phyloP scores from a whole-genome alignment of 2,329 filamentous ascomycete species.

The Penicillium sp. region DNA sequence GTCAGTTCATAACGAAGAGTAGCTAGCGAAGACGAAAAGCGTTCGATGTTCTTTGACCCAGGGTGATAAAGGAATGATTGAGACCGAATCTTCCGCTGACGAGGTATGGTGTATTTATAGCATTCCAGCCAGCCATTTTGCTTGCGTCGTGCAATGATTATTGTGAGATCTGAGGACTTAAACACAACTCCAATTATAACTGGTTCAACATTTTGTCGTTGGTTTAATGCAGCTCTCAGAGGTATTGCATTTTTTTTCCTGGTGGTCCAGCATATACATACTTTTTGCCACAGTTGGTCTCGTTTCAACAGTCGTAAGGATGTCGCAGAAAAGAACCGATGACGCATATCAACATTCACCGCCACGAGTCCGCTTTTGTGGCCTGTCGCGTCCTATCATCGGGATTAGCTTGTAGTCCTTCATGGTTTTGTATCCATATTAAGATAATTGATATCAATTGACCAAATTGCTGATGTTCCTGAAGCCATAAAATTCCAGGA shows the following conservation, averaged over 20 bases:
- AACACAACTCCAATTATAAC: neutral
- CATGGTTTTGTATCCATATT: too few relatives aligned
- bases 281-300: neutral
- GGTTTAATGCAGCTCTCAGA: neutral
- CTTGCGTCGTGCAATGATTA: neutral
- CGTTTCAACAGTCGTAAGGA: neutral
- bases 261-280: neutral
- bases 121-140: neutral
- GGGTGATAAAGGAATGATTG: neutral
- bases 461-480: too few relatives aligned
- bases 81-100: neutral
- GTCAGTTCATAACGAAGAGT: neutral
- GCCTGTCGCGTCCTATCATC: too few relatives aligned
- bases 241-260: neutral
- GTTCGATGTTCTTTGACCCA: neutral
- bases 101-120: neutral
- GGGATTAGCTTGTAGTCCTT: too few relatives aligned
- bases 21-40: neutral
- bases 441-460: too few relatives aligned
- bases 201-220: neutral
- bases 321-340: neutral
- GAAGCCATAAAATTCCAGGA: too few relatives aligned
- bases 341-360: neutral
- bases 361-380: neutral
- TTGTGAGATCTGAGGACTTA: neutral